Evolutionary conservation across 2,329 filamentous ascomycete genomes (phyloP), one percentile per base, ranked within the genome.

Genomic region (Penicillium palitans): DNA sequence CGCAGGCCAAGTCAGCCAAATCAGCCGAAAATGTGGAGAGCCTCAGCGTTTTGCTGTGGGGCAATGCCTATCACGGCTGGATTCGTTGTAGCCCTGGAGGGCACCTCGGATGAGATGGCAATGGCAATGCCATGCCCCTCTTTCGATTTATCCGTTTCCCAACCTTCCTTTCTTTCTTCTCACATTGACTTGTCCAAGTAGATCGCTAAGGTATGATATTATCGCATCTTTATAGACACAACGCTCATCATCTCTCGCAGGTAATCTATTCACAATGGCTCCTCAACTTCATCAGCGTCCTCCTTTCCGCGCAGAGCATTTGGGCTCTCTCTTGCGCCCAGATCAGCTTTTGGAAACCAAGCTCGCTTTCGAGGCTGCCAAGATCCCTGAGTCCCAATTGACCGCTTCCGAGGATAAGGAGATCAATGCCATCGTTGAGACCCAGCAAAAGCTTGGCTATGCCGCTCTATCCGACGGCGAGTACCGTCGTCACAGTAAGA

Each of bases 281-380:
- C 62, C 66, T 60, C 66, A 68, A 61, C 66, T 73, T 48, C 77
- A 71, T 61, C 75, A 76, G 61, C 73, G 76, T 60, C 83, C 85
- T 42, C 87, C 86, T 50, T 90, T 89, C 75, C 83, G 89, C 70
- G 87, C 87, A 59, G 88, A 91, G 75, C 88, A 91, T 64, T 82
- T 90, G 61, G 88, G 88, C 50, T 90, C 87, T 15, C 79, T 91
- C 33, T 83, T 90, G 58, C 86, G 88, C 33, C 87, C 88, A 1
- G 74, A 84, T 52, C 76, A 82, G 52, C 81, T 91, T 27, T 79
- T 89, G 15, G 78, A 84, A 47, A 83, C 83, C 48, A 81, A 88
- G 73, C 77, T 81, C 63, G 72, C 82, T 70, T 74, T 81, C 59
- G 80, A 87, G 62, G 82, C 84, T 55, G 84, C 84, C 58, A 77